phyloP scores from a whole-genome alignment of 2,329 filamentous ascomycete genomes.

The Graphiopsis chlorocephala region DNA sequence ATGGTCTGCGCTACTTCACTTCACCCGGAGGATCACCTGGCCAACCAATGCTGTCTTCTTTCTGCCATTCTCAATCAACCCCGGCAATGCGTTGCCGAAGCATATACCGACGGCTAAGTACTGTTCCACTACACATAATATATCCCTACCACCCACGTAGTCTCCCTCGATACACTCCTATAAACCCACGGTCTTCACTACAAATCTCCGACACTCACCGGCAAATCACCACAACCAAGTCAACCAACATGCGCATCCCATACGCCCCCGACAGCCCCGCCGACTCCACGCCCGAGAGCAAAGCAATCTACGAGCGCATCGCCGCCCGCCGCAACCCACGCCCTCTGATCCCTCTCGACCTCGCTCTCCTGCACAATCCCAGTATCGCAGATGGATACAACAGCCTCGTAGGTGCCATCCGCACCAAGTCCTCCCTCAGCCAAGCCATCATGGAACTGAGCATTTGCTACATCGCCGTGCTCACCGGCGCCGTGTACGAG shows the following conservation, averaged over 20 bases:
- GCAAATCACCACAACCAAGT: neutral
- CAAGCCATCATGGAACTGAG: constrained; percentile 34
- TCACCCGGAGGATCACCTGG: neutral
- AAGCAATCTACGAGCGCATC: constrained; percentile 61
- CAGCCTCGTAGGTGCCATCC: constrained; percentile 57
- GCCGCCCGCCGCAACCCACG: constrained; percentile 64
- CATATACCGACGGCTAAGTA: constrained; percentile 16
- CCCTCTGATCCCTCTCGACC: constrained; percentile 71
- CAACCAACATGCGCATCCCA: constrained; percentile 60
- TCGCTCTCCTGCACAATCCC: constrained; percentile 71
- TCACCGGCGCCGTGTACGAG: constrained; percentile 37
- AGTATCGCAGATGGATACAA: constrained; percentile 75
- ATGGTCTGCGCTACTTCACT: neutral
- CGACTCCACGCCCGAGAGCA: constrained; percentile 47
- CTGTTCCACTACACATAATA: neutral
- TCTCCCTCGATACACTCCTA: neutral
- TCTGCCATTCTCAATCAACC: neutral
- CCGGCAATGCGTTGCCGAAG: constrained; percentile 9
- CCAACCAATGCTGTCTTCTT: neutral
- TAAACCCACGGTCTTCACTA: neutral
- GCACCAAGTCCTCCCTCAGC: constrained; percentile 33
- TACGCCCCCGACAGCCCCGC: constrained; percentile 57
- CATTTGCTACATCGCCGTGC: constrained; percentile 37
- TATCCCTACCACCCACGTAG: neutral
- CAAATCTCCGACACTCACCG: neutral